These are phyloP conservation scores for Sisymbrium irio DNA, from an alignment of 345 rosid species.

Conservation along the genomic window DNA sequence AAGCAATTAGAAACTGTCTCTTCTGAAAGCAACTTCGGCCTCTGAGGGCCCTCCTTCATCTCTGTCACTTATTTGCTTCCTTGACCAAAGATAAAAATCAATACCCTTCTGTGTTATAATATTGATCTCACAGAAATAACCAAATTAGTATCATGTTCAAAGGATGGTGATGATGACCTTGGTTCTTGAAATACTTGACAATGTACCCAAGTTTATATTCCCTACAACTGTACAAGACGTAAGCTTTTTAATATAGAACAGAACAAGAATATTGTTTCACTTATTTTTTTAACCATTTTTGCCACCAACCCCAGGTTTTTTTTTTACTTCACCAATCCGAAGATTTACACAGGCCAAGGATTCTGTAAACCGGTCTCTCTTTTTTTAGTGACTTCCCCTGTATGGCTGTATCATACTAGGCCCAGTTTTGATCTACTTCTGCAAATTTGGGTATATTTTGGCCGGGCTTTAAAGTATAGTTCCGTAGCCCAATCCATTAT, in stretches of 20 bases:
- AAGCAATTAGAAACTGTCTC: conserved; percentile 14
- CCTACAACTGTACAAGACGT: neutral
- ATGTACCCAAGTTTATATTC: neutral
- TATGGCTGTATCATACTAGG: neutral
- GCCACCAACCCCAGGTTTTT: neutral
- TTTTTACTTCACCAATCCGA: too few relatives aligned
- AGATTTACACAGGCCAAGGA: neutral
- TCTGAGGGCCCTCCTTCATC: neutral
- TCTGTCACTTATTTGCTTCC: neutral
- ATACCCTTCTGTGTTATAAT: neutral
- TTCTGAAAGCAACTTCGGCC: conserved; percentile 15
- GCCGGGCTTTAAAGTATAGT: neutral
- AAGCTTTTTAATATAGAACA: neutral
- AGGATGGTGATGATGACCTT: neutral
- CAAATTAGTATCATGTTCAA: neutral
- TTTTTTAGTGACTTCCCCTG: neutral
- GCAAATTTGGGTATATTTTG: neutral
- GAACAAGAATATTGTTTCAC: neutral
- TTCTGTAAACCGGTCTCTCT: neutral
- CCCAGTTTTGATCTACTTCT: neutral
- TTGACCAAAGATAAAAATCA: neutral
- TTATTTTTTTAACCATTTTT: neutral
- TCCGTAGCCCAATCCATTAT: neutral
- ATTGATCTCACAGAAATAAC: neutral
- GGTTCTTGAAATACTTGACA: neutral